Conservation (phyloP, 192 early-diverging fungal species). For the Umbelopsis sp. region DNA sequence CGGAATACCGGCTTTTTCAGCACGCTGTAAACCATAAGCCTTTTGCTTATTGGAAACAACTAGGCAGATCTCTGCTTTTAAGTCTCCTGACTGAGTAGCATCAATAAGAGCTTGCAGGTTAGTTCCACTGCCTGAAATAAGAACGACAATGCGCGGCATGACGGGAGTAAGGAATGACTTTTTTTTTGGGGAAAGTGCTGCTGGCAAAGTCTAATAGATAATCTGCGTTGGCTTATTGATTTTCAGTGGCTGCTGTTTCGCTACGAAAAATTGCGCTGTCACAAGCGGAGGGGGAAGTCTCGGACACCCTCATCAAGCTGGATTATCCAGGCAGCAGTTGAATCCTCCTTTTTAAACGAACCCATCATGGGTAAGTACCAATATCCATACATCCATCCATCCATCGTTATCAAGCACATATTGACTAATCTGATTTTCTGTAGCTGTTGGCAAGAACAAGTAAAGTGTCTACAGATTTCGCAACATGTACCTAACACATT, state of each 20-base stretch:
- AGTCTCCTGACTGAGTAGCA: constrained; percentile 52
- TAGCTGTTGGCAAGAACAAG: constrained; percentile 79
- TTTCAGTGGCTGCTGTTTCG: not conserved
- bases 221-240: not conserved
- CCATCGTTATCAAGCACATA: constrained; percentile 5
- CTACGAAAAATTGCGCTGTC: constrained; percentile 10
- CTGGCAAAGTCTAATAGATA: not conserved
- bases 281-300: constrained; percentile 8
- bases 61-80: constrained; percentile 71
- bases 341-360: constrained; percentile 34
- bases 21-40: constrained; percentile 92
- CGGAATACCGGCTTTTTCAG: constrained; percentile 79
- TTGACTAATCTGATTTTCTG: constrained; percentile 15
- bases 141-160: constrained; percentile 74
- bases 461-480: constrained; percentile 33
- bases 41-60: constrained; percentile 88
- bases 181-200: not conserved
- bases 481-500: constrained; percentile 14
- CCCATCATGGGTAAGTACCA: constrained; percentile 41
- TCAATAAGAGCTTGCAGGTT: constrained; percentile 98
- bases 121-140: constrained; percentile 93
- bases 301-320: no score
- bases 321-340: not conserved
- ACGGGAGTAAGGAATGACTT: not conserved
- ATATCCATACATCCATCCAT: constrained; percentile 33